Percentiles rank a stretch among this genome's conserved stretches.
These are phyloP conservation scores for Rhododendron ferrugineum DNA, from an alignment of 148 eudicot species.

Conservation along the genomic window DNA sequence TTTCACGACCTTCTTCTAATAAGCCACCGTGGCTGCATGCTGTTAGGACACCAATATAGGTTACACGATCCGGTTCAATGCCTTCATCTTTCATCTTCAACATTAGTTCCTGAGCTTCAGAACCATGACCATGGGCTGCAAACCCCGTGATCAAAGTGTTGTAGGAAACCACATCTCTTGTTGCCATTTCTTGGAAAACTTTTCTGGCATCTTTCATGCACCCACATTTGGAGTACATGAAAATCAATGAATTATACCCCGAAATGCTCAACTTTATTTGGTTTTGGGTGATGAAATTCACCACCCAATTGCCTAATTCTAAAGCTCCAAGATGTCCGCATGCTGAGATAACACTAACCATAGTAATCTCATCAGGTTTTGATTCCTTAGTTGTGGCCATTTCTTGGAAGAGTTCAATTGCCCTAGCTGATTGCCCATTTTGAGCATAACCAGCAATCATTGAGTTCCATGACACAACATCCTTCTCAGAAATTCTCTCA, in stretches of 20 bases:
- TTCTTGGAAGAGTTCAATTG: slow-evolving; percentile 53
- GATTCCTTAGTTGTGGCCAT: slow-evolving; percentile 23
- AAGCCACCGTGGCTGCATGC: slow-evolving; percentile 71
- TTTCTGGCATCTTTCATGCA: slow-evolving; percentile 44
- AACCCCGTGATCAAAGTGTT: slow-evolving; percentile 59
- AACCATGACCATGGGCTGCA: slow-evolving; percentile 55
- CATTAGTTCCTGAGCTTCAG: slow-evolving; percentile 42
- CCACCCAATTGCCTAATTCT: slow-evolving; percentile 46
- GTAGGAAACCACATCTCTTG: slow-evolving; percentile 52
- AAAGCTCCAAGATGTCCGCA: slow-evolving; percentile 72
- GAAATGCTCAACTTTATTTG: slow-evolving; percentile 35
- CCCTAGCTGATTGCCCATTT: slow-evolving; percentile 51
- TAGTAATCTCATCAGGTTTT: slow-evolving; percentile 56
- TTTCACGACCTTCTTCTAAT: slow-evolving; percentile 36
- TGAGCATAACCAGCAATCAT: slow-evolving; percentile 72
- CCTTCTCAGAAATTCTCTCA: slow-evolving; percentile 35
- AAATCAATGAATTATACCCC: slow-evolving; percentile 52
- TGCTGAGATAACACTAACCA: slow-evolving; percentile 58
- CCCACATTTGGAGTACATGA: slow-evolving; percentile 72
- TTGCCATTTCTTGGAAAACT: slow-evolving; percentile 41
- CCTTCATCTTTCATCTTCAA: slow-evolving; percentile 43
- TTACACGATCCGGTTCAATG: slow-evolving; percentile 47
- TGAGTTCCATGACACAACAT: slow-evolving; percentile 59
- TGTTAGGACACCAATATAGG: slow-evolving; percentile 49
- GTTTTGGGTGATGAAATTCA: slow-evolving; percentile 22